Percentiles rank a stretch among this genome's conserved stretches.
Evolutionary conservation across 2,329 filamentous ascomycete species (phyloP).

Genomic region (Cordyceps tenuipes): DNA sequence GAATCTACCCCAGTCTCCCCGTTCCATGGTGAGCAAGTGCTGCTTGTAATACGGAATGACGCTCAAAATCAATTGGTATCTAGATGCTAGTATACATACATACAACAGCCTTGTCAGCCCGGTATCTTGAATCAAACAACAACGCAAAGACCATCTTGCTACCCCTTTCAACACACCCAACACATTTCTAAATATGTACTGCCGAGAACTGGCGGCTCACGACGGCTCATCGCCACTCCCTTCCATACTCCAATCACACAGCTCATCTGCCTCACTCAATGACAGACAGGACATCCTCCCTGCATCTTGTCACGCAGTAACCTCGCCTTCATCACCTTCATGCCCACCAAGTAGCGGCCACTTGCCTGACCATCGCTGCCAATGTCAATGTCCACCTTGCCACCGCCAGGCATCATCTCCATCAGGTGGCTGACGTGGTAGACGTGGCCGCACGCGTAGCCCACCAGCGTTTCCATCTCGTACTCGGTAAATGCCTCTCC

Average conservation of each 20-base stretch:
- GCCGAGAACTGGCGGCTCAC: background rate
- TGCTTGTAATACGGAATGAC: background rate
- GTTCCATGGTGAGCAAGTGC: background rate
- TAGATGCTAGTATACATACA: slow-evolving; percentile 11
- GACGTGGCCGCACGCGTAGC: slow-evolving; percentile 74
- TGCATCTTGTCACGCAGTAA: slow-evolving; percentile 63
- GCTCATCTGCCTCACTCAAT: slow-evolving; percentile 12
- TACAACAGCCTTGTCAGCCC: background rate
- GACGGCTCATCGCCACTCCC: background rate
- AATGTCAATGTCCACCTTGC: slow-evolving; percentile 39
- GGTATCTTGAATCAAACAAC: background rate
- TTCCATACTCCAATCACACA: no score
- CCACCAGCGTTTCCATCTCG: slow-evolving; percentile 65
- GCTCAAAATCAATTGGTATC: slow-evolving; percentile 12
- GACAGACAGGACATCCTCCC: slow-evolving; percentile 56
- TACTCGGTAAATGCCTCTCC: slow-evolving; percentile 47
- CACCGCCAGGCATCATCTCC: slow-evolving; percentile 38
- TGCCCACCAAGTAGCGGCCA: slow-evolving; percentile 60
- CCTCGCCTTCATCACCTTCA: slow-evolving; percentile 81
- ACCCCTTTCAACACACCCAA: background rate
- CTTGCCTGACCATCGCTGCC: slow-evolving; percentile 33
- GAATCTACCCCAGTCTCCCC: background rate
- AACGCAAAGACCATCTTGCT: background rate
- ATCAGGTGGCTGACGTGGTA: slow-evolving; percentile 71
- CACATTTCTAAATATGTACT: background rate